Base-by-base conservation (phyloP, 768 basidiomycete genomes). In the Kwoniella mangroviensis region DNA sequence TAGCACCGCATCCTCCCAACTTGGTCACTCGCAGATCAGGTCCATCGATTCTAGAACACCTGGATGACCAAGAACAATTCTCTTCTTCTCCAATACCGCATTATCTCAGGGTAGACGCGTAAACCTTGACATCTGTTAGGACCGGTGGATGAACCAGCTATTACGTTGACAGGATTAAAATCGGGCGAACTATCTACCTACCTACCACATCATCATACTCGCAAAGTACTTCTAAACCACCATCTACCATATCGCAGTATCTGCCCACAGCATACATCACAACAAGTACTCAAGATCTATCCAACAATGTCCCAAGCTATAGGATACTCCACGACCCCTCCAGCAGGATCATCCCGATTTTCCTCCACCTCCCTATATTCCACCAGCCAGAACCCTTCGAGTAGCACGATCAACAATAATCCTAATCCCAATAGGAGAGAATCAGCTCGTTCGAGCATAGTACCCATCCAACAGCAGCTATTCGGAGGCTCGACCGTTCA, bases 271-370 rank as follows among this genome's bases (percentile, higher is more conserved):
- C 45, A 17, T 49, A 17, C 60, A 43, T 34, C 34, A 34, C 34
- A 34, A 7, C 34, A 5, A 34, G 34, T 34, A 34, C 34, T 7
- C 6, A 34, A 34, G 1, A 34, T 7, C 6, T 66, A 52, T 19
- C 40, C 57, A 59, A 43, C 60, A 52, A 58, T 71, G 53, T 64
- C 67, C 24, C 61, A 69, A 51, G 45, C 67, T 3, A 34, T 67
- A 34, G 55, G 62, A 40, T 58, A 42, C 45, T 59, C 71, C 41
- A 56, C 62, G 12, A 42, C 67, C 28, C 55, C 67, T 7, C 49
- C 60, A 6, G 22, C 75, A 10, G 53, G 71, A 28, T 73, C 74
- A 21, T 72, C 75, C 9, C 71, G 77, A 17, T 79, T 71, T 68
- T 66, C 65, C 17, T 67, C 75, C 3, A 26, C 74, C 34, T 72